Percentiles rank a stretch among this genome's conserved stretches.
Evolutionary conservation across 495 filamentous ascomycete genomes (phyloP).

Genomic region (Xeromyces bisporus): DNA sequence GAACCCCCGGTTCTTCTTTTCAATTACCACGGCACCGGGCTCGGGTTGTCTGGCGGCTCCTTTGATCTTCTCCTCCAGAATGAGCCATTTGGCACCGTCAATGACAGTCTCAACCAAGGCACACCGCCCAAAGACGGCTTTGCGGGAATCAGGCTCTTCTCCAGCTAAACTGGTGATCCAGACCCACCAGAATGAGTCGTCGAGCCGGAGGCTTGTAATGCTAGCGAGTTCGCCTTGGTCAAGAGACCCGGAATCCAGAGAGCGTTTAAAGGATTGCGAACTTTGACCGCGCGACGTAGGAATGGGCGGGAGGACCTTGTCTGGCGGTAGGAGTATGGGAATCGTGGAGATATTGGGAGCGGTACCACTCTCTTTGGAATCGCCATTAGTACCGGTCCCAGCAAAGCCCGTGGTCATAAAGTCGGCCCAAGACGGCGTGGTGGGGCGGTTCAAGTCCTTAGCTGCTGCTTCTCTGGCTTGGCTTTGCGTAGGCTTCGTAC

Average conservation of each 20-base stretch:
- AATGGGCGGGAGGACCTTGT: conserved; percentile 82
- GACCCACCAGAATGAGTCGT: conserved; percentile 99
- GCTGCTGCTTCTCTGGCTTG: conserved; percentile 39
- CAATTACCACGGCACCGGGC: conserved; percentile 70
- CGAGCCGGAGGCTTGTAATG: conserved; percentile 68
- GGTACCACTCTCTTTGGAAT: conserved; percentile 35
- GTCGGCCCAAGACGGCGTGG: conserved; percentile 94
- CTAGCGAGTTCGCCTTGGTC: conserved; percentile 91
- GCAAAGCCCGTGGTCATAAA: conserved; percentile 88
- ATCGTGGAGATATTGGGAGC: conserved; percentile 37
- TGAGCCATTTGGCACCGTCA: conserved; percentile 66
- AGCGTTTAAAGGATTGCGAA: conserved; percentile 71
- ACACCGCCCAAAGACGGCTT: conserved; percentile 87
- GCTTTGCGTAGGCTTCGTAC: conserved; percentile 38
- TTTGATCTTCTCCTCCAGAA: conserved; percentile 92
- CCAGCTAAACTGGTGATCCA: conserved; percentile 94
- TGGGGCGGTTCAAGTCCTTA: conserved; percentile 60
- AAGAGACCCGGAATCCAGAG: conserved; percentile 45
- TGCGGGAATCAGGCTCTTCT: conserved; percentile 69
- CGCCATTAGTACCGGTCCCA: conserved; percentile 8
- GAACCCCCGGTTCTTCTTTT: conserved; percentile 79
- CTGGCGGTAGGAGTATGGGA: conserved; percentile 72
- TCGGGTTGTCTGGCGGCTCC: conserved; percentile 78
- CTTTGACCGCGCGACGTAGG: conserved; percentile 51
- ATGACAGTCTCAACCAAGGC: conserved; percentile 82